Evolutionary conservation across 805 yeast genomes (phyloP).

Genomic region (Kuraishia ogatae): DNA sequence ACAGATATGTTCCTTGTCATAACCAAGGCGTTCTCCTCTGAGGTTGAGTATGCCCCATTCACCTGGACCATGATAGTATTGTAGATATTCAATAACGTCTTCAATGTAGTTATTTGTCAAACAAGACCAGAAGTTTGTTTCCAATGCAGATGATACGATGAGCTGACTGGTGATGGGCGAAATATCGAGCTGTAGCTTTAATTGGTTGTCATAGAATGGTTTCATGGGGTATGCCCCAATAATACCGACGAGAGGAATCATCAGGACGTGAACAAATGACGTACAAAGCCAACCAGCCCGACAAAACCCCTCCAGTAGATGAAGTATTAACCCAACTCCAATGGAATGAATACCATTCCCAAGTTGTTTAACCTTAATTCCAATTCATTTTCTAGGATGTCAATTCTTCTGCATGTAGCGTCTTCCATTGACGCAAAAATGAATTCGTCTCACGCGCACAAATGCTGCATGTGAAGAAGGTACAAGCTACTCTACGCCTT

Average conservation of each 20-base stretch:
- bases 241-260: background rate
- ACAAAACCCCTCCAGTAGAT: no score
- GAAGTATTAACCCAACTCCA: no score
- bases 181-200: background rate
- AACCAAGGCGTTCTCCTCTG: constrained; percentile 44
- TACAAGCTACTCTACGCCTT: no score
- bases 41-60: constrained; percentile 74
- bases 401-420: no score
- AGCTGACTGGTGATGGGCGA: background rate
- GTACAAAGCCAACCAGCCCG: no score
- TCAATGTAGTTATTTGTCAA: constrained; percentile 28
- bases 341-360: no score
- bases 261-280: background rate
- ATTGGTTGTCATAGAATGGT: background rate
- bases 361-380: no score
- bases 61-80: constrained; percentile 31
- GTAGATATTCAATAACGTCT: constrained; percentile 41
- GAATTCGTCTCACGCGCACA: no score
- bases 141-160: background rate
- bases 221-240: background rate
- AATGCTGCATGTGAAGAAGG: no score
- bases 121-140: background rate
- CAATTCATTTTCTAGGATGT: no score
- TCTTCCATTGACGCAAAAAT: no score
- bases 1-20: constrained; percentile 19